Conservation (phyloP, 2,329 filamentous ascomycete species). For the Colletotrichum sp. region DNA sequence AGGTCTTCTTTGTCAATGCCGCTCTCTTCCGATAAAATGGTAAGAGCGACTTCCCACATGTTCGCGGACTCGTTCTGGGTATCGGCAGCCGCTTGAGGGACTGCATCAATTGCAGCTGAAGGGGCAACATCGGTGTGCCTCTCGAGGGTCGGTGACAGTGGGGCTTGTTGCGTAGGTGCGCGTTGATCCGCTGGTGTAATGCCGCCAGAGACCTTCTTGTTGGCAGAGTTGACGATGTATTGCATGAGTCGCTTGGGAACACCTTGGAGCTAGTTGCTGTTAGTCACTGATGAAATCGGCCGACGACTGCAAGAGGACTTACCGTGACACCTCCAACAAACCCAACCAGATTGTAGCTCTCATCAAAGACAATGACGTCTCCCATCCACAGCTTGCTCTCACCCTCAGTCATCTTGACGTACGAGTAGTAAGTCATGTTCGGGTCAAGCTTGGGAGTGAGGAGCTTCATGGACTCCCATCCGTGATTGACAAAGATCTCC, state of each 20-base stretch:
- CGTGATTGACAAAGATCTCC: constrained; percentile 63
- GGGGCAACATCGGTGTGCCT: background rate
- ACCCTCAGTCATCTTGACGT: background rate
- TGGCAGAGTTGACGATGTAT: constrained; percentile 56
- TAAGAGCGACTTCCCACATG: background rate
- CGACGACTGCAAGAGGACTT: fast-evolving
- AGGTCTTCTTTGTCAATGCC: background rate
- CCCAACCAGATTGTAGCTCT: background rate
- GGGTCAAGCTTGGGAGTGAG: constrained; percentile 50
- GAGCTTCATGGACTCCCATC: constrained; percentile 56
- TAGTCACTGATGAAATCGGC: fast-evolving
- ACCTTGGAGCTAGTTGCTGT: constrained; percentile 57
- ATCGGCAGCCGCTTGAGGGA: background rate
- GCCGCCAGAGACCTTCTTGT: constrained; percentile 45
- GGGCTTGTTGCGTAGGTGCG: background rate
- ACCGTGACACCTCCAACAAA: background rate
- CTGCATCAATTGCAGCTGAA: background rate
- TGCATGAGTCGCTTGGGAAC: constrained; percentile 71
- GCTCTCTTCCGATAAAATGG: background rate
- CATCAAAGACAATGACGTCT: background rate
- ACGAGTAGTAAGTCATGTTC: constrained; percentile 41
- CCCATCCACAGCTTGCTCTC: background rate
- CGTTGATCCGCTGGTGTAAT: constrained; percentile 47
- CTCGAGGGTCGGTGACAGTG: background rate
- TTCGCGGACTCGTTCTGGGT: background rate